Evolutionary conservation across 2,329 filamentous ascomycete species (phyloP).

Genomic region (Talaromyces sp.): DNA sequence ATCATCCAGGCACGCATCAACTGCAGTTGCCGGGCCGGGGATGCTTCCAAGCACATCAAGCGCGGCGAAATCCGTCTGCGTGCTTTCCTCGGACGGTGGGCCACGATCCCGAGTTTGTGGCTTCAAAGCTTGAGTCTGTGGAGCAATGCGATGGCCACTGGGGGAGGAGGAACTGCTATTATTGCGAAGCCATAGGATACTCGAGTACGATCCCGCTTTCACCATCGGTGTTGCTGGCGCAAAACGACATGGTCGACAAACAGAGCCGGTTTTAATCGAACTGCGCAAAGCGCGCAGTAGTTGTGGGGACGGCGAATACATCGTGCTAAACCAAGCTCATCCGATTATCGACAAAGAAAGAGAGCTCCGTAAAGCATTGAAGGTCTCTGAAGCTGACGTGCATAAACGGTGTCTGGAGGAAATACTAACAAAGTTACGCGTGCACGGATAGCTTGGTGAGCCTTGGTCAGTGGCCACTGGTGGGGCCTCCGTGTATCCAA

Average conservation of each 20-base stretch:
- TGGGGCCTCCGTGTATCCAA: neutral
- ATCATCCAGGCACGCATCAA: conserved; percentile 75
- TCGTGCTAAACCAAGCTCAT: conserved; percentile 11
- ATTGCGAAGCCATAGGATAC: conserved; percentile 17
- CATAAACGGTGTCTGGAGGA: neutral
- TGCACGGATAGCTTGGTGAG: neutral
- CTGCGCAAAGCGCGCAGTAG: conserved; percentile 39
- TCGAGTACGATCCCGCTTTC: conserved; percentile 12
- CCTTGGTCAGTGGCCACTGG: neutral
- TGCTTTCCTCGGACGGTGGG: conserved; percentile 57
- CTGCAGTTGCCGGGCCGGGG: conserved; percentile 71
- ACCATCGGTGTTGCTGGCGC: neutral
- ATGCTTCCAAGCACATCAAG: conserved; percentile 76
- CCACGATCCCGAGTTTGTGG: conserved; percentile 53
- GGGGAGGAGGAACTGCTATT: conserved; percentile 19
- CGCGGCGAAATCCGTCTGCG: conserved; percentile 66
- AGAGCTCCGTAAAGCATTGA: neutral
- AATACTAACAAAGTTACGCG: neutral
- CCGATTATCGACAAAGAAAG: neutral
- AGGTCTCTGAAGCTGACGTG: neutral
- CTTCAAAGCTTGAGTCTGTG: conserved; percentile 30
- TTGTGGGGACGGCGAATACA: conserved; percentile 38
- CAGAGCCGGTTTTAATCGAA: conserved; percentile 19
- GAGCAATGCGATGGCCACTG: conserved; percentile 27
- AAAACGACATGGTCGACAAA: neutral